Evolutionary conservation across 768 basidiomycete genomes (phyloP).

Genomic region (Amanita pallidorosea): DNA sequence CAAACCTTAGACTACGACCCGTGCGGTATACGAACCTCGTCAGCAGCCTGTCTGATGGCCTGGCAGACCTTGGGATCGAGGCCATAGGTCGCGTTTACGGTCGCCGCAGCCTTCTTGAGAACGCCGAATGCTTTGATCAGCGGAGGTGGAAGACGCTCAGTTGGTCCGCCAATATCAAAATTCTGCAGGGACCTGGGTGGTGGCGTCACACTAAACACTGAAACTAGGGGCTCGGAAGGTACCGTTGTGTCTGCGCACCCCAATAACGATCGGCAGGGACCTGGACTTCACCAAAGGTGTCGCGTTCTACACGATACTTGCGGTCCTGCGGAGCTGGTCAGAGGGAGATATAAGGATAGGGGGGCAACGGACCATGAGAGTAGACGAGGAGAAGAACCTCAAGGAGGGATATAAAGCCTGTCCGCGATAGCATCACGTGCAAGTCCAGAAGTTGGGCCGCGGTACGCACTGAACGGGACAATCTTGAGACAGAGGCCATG

Average conservation of each 20-base stretch:
- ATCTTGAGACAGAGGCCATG: conserved; percentile 4
- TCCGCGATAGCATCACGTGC: conserved; percentile 1
- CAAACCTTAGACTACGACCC: background rate
- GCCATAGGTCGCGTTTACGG: conserved; percentile 85
- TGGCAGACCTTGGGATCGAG: conserved; percentile 79
- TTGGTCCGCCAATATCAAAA: conserved; percentile 94
- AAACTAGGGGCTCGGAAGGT: conserved; percentile 7
- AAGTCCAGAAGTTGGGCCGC: background rate
- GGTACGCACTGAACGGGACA: conserved; percentile 12
- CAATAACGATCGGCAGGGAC: conserved; percentile 77
- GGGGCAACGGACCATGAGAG: background rate
- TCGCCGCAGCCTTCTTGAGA: conserved; percentile 91
- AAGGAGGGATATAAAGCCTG: background rate
- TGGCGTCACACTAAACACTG: background rate
- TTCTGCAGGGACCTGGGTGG: conserved; percentile 76
- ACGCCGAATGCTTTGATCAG: conserved; percentile 97
- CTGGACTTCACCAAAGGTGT: conserved; percentile 92
- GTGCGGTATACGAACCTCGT: conserved; percentile 53
- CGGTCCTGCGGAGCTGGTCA: conserved; percentile 12
- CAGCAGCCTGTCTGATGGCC: conserved; percentile 87
- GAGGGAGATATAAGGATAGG: background rate
- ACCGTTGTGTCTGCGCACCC: conserved; percentile 98
- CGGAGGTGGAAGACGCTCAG: conserved; percentile 90
- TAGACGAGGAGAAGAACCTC: conserved; percentile 4
- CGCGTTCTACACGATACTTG: conserved; percentile 71